Evolutionary conservation across 1,284 basidiomycete species (phyloP), one percentile per base, ranked within the genome.

Genomic region (Sporisorium iseilematis-ciliati): DNA sequence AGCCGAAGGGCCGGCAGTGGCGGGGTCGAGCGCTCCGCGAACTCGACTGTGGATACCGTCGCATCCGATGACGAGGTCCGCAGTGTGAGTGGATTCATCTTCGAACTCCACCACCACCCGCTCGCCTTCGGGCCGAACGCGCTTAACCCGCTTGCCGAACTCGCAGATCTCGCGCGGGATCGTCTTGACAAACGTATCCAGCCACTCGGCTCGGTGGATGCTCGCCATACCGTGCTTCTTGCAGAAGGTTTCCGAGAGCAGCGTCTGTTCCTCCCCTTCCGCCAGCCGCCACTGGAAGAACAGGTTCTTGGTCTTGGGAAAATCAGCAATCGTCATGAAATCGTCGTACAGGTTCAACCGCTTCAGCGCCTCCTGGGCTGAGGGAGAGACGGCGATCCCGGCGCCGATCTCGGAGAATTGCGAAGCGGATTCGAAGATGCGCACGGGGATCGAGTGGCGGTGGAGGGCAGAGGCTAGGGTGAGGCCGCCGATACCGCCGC

Each of bases 41-140:
- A 83, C 50, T 3, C 58, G 52, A 1, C 74, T 78, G 59, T 85
- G 84, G 56, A 85, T 83, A 0, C 84, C 84, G 50, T 85, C 84
- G 25, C 65, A 78, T 7, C 78, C 80, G 40, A 85, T 73, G 16
- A 84, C 67, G n/a, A 85, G 53, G 53, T 85, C 83, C 0, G 75
- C 65, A 25, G 75, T 58, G 52, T 69, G 43, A 0, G 65, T 51
- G 0, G 61, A 42, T 7, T 73, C 76, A 20, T 78, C 73, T 20
- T 78, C 59, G 33, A 78, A 78, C 7, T 16, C 41, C 4, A 78
- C 18, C 49, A 43, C 48, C 7, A 66, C 63, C 45, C 60, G 65
- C 0, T 40, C 62, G 1, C 49, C 45, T 1, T 31, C 52, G 7
- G 42, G 67, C 3, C 52, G 18, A 18, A 79, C 59, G 2, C 18